Evolutionary conservation across 306 rosid species (phyloP), one percentile per base, ranked within the genome.

Genomic region (Benincasa hispida): DNA sequence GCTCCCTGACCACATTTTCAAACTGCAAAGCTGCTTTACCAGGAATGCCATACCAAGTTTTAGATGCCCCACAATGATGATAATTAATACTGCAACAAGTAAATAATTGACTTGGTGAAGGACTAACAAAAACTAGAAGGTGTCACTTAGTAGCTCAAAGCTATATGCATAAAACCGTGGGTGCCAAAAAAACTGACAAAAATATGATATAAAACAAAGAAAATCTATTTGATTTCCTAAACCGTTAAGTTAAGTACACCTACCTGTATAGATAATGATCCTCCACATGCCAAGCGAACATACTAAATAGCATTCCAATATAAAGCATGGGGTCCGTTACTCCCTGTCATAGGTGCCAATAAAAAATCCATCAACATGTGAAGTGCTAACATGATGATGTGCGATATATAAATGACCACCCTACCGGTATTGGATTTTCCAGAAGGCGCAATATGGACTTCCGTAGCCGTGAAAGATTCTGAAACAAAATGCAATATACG

Each of bases 271-370:
- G 79, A 84, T 87, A 95, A 85, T 95, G 99, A 85, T 95, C 99
- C 78, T 95, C 98, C 85, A 95, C 99, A 17, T 95, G 98, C 99
- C 99, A 95, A 25, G 99, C 99, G 82, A 95, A 95, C 92, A 95
- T 83, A 69, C 99, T 95, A 77, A 95, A 95, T 45, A 95, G 85
- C 98, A 95, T 95, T 79, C 98, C 98, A 82, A 95, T 88, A 89
- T 95, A 95, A 35, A 95, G 87, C 99, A 95, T 95, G 75, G 99
- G 98, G 77, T 95, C 99, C 3, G 99, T 95, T 59, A 95, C 99
- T 69, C 99, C 99, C 99, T 95, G 89, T 89, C 58, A 81, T 72
- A 85, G 19, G 58, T 84, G 41, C 58, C 57, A 72, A 72, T 77
- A 21, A 78, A 45, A 53, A 42, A 78, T 63, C 24, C 24, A 65